Base-by-base conservation (phyloP, 345 rosid genomes). In the Aethionema arabicum region DNA sequence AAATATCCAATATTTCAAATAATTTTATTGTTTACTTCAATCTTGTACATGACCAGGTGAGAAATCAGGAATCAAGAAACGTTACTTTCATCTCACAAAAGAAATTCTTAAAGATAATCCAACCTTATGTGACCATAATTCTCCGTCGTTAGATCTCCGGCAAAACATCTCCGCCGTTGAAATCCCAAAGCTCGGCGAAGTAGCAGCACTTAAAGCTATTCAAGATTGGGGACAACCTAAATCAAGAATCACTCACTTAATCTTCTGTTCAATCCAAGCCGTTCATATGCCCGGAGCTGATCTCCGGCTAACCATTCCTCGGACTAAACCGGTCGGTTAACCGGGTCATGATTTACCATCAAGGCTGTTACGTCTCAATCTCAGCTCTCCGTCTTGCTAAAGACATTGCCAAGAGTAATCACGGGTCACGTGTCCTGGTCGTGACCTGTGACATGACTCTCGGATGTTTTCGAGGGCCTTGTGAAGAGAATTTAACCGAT, bases 401-500 rank as follows among this genome's bases (percentile, higher is more conserved):
- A 56, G 75, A 72, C 61, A 57, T 72, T 11, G 61, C 66, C 11
- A 61, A 72, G 54, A 72, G 65, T 70, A 72, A 65, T 15, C 32
- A 45, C 4, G 47, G 75, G 11, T 40, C 75, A 7, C 54, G 61
- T 3, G 9, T 72, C 29, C 76, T 72, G 5, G 42, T 61, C 0
- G 72, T 66, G 21, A 59, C 64, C 61, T 48, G 54, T 3, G 76
- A 66, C 15, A 54, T 61, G 9, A 59, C 58, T 8, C 30, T 41
- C 7, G 59, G 51, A 7, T 13, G 38, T 13, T 73, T 73, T 56
- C 58, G 29, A 4, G 66, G 37, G 21, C 76, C 76, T 0, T 52
- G 44, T 0, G 66, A 72, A 6, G 37, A 30, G 3, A 12, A 37
- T 27, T 7, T 45, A 1, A 60, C 48, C 7, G 40, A 15, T 35